Conservation (phyloP, 2,329 filamentous ascomycete genomes). For the Diaporthe aspalathi region DNA sequence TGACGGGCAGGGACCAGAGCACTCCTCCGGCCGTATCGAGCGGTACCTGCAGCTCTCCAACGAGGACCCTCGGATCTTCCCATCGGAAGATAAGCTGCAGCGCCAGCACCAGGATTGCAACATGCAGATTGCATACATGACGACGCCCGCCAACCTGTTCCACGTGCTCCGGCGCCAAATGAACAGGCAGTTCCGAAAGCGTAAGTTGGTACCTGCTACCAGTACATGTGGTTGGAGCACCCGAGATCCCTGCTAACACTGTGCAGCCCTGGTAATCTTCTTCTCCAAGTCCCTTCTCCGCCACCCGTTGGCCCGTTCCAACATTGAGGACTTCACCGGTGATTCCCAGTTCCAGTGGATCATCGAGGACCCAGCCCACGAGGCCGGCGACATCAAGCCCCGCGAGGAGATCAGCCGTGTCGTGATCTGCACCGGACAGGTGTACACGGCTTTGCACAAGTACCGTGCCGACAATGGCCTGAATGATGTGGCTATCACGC, state of each 20-base stretch:
- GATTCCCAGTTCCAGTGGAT: slow-evolving; percentile 98
- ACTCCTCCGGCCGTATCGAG: slow-evolving; percentile 97
- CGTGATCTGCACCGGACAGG: slow-evolving; percentile 93
- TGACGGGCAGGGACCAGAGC: slow-evolving; percentile 97
- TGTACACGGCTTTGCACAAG: slow-evolving; percentile 90
- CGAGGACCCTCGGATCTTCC: slow-evolving; percentile 95
- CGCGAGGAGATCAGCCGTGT: slow-evolving; percentile 93
- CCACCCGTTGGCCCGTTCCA: slow-evolving; percentile 90
- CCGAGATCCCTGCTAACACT: slow-evolving; percentile 42
- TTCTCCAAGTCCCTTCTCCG: slow-evolving; percentile 98
- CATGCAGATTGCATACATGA: slow-evolving; percentile 98
- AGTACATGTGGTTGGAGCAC: slow-evolving; percentile 7
- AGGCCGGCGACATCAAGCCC: slow-evolving; percentile 77
- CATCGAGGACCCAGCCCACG: slow-evolving; percentile 89
- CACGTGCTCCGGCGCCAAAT: slow-evolving; percentile 97
- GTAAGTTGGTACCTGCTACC: slow-evolving; percentile 65
- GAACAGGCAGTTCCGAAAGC: slow-evolving; percentile 99
- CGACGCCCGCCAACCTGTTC: slow-evolving; percentile 95
- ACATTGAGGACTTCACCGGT: slow-evolving; percentile 89
- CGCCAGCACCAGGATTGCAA: slow-evolving; percentile 99
- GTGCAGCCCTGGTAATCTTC: slow-evolving; percentile 90
- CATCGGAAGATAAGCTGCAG: slow-evolving; percentile 86
- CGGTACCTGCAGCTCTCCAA: slow-evolving; percentile 97
- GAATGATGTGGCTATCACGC: slow-evolving; percentile 92
- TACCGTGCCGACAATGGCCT: slow-evolving; percentile 88